Conservation (phyloP, 164 flowering plant species). For the Nymphaea thermarum region DNA sequence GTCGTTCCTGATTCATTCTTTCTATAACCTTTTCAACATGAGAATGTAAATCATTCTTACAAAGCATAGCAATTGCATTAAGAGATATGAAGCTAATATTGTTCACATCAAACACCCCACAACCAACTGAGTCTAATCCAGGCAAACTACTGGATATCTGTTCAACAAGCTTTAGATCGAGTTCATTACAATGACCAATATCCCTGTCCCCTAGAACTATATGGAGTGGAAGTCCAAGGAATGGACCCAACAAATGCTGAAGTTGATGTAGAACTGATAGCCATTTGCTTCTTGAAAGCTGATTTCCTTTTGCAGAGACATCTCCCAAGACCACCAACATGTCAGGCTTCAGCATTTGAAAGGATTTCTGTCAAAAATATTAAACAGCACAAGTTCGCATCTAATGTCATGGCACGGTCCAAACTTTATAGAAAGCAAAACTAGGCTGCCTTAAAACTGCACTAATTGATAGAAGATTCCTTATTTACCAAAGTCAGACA, state of each 20-base stretch:
- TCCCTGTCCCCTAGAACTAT: conserved; percentile 66
- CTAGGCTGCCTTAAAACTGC: too few relatives aligned
- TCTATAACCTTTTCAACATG: conserved; percentile 49
- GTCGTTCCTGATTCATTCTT: conserved; percentile 33
- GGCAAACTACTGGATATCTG: conserved; percentile 40
- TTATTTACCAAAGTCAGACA: too few relatives aligned
- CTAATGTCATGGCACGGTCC: too few relatives aligned
- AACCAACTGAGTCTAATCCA: conserved; percentile 53
- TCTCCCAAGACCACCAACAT: conserved; percentile 70
- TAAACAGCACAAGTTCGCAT: neutral
- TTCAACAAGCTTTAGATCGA: conserved; percentile 21
- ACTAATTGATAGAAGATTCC: too few relatives aligned
- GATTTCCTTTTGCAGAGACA: conserved; percentile 48
- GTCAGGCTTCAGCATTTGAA: conserved; percentile 48
- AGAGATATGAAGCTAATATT: conserved; percentile 58
- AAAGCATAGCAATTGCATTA: conserved; percentile 57
- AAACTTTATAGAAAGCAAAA: too few relatives aligned
- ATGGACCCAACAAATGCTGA: conserved; percentile 43
- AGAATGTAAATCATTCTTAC: conserved; percentile 43
- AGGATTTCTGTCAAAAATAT: conserved; percentile 40
- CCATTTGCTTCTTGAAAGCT: conserved; percentile 38
- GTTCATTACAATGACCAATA: conserved; percentile 39
- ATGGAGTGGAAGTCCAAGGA: conserved; percentile 46
- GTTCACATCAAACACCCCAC: conserved; percentile 46
- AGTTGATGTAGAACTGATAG: conserved; percentile 44